phyloP scores from a whole-genome alignment of 1,284 basidiomycete genomes.

The Leccinum variabile region DNA sequence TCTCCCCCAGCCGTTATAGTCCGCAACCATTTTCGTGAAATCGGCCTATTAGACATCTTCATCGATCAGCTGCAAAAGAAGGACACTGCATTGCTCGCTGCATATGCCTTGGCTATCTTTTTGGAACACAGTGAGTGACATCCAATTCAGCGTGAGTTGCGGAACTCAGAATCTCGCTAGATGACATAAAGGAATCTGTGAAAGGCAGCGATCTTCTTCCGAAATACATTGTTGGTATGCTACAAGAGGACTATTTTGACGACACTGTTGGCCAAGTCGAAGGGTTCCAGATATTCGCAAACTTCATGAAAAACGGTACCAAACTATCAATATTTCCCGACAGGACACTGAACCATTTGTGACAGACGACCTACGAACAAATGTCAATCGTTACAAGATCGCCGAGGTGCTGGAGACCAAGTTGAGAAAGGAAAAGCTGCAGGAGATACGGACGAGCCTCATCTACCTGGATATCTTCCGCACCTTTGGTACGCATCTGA shows the following conservation, averaged over 20 bases:
- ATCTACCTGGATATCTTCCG: constrained; percentile 3
- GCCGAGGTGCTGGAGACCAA: constrained; percentile 19
- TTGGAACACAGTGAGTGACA: constrained; percentile 16
- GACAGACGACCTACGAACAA: constrained; percentile 21
- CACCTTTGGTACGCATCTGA: no score
- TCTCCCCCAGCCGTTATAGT: no score
- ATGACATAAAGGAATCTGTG: constrained; percentile 20
- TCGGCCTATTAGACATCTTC: no score
- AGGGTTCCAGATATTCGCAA: constrained; percentile 30
- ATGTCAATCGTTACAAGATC: constrained; percentile 15
- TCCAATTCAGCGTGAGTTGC: fast-evolving
- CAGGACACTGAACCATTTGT: constrained; percentile 3
- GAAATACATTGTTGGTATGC: constrained; percentile 23
- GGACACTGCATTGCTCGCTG: constrained; percentile 4
- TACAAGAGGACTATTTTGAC: constrained; percentile 29
- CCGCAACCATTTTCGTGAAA: no score
- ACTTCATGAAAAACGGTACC: constrained; percentile 28
- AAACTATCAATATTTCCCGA: background rate
- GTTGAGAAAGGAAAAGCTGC: constrained; percentile 12
- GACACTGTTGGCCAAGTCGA: constrained; percentile 30
- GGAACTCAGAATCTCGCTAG: constrained; percentile 5
- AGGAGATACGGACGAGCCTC: constrained; percentile 26
- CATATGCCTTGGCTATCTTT: constrained; percentile 17
- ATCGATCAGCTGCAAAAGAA: no score
- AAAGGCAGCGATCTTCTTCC: constrained; percentile 10